These are phyloP conservation scores for Pelargonium citronellum DNA, from an alignment of 441 rosid genomes.

Conservation along the genomic window DNA sequence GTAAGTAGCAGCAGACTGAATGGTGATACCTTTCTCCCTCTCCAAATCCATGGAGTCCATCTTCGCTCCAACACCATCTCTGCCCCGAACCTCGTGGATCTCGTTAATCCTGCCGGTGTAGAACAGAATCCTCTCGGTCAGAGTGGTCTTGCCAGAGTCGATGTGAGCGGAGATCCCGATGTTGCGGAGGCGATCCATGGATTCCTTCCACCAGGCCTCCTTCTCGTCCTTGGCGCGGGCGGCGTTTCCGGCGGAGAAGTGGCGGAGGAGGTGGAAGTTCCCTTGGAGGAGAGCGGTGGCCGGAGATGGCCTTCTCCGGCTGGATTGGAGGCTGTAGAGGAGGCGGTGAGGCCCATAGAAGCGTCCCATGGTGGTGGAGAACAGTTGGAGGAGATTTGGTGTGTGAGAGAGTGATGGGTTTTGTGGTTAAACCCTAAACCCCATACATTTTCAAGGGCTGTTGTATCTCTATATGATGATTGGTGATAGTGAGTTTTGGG, in stretches of 20 bases:
- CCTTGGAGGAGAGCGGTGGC: constrained; percentile 47
- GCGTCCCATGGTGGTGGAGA: constrained; percentile 47
- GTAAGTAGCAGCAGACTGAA: constrained; percentile 95
- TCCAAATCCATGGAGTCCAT: constrained; percentile 99
- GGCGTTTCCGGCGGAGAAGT: constrained; percentile 55
- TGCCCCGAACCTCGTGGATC: constrained; percentile 94
- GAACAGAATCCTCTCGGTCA: constrained; percentile 78
- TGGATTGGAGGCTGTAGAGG: constrained; percentile 38
- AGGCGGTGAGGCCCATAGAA: constrained; percentile 41
- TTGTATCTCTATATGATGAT: too few relatives aligned
- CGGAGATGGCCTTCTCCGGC: constrained; percentile 34
- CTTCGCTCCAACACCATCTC: constrained; percentile 92
- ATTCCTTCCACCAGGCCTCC: constrained; percentile 92
- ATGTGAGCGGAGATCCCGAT: constrained; percentile 97
- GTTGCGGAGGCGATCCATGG: constrained; percentile 73
- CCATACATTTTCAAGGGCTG: not conserved
- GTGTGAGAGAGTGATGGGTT: constrained; percentile 12
- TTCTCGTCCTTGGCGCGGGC: constrained; percentile 76
- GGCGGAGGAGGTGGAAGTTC: constrained; percentile 45
- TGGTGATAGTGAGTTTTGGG: too few relatives aligned
- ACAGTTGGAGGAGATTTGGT: constrained; percentile 17
- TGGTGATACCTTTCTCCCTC: constrained; percentile 90
- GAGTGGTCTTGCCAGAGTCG: constrained; percentile 94
- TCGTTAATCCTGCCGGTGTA: constrained; percentile 93
- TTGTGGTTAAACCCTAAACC: constrained; percentile 28